Percentiles rank a stretch among this genome's conserved stretches.
Evolutionary conservation across 208 protist genomes (phyloP).

Genomic region (Trypanosoma vivax): DNA sequence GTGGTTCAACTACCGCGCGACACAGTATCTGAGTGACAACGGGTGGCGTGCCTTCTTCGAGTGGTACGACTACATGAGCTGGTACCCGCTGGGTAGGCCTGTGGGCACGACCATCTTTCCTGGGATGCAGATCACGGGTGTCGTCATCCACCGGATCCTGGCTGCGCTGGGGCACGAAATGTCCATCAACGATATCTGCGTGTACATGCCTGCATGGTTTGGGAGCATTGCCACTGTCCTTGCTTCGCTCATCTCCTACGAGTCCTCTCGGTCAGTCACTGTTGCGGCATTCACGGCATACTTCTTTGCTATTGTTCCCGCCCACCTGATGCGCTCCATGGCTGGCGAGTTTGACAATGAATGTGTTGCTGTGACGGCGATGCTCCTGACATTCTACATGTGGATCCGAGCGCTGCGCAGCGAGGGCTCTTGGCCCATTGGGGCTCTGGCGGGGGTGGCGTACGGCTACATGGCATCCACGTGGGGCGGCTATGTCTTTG

Average conservation of each 20-base stretch:
- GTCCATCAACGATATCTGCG: constrained; percentile 94
- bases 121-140: constrained; percentile 95
- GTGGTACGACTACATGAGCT: constrained; percentile 98
- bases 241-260: constrained; percentile 77
- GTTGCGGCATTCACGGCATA: constrained; percentile 82
- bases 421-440: constrained; percentile 32
- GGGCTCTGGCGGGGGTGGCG: constrained; percentile 41
- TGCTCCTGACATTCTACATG: constrained; percentile 92
- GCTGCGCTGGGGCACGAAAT: constrained; percentile 66
- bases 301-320: constrained; percentile 43
- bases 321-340: constrained; percentile 96
- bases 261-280: constrained; percentile 62
- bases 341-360: constrained; percentile 99
- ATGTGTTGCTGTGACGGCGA: constrained; percentile 94
- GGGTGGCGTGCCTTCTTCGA: constrained; percentile 96
- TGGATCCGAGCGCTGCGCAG: constrained; percentile 74
- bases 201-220: constrained; percentile 93
- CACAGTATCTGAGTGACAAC: constrained; percentile 87
- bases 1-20: constrained; percentile 92
- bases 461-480: constrained; percentile 90
- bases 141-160: constrained; percentile 81
- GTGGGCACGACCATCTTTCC: constrained; percentile 97
- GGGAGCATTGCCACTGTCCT: constrained; percentile 87
- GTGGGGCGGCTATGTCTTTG: constrained; percentile 98
- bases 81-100: constrained; percentile 97